These are phyloP conservation scores for Talaromyces sp. DNA, from an alignment of 2,329 filamentous ascomycete species.

Conservation along the genomic window DNA sequence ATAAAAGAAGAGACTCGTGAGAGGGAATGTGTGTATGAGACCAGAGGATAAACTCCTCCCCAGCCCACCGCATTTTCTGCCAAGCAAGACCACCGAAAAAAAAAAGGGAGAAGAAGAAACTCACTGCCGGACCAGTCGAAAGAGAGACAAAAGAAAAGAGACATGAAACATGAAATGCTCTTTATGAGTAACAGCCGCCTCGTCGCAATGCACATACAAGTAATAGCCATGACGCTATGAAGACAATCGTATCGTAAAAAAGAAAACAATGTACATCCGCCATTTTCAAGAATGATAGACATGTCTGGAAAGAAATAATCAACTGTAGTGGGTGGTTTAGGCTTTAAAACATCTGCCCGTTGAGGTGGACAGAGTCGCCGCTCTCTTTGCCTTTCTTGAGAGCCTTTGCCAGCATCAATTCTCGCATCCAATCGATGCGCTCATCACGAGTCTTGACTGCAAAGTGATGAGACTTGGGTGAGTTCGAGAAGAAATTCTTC, in stretches of 20 bases:
- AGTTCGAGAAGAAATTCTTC: slow-evolving; percentile 36
- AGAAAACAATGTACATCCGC: background rate
- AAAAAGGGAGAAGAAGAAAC: background rate
- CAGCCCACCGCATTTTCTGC: background rate
- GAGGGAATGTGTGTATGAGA: background rate
- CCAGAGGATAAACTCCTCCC: too few relatives aligned
- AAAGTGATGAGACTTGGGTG: slow-evolving; percentile 87
- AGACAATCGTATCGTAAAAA: background rate
- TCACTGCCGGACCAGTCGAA: background rate
- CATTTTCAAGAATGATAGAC: too few relatives aligned
- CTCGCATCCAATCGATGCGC: slow-evolving; percentile 77
- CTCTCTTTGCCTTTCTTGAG: slow-evolving; percentile 26
- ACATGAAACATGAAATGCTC: background rate
- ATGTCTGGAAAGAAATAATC: too few relatives aligned
- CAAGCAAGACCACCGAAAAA: background rate
- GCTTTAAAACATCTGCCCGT: background rate
- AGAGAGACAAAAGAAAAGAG: background rate
- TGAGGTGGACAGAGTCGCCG: slow-evolving; percentile 16
- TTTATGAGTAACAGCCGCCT: background rate
- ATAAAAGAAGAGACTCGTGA: background rate
- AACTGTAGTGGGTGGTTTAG: too few relatives aligned
- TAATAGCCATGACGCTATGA: background rate
- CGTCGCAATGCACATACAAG: background rate
- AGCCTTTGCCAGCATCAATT: slow-evolving; percentile 43
- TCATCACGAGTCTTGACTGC: slow-evolving; percentile 82